Evolutionary conservation across 345 rosid species (phyloP).

Genomic region (Combretum micranthum): DNA sequence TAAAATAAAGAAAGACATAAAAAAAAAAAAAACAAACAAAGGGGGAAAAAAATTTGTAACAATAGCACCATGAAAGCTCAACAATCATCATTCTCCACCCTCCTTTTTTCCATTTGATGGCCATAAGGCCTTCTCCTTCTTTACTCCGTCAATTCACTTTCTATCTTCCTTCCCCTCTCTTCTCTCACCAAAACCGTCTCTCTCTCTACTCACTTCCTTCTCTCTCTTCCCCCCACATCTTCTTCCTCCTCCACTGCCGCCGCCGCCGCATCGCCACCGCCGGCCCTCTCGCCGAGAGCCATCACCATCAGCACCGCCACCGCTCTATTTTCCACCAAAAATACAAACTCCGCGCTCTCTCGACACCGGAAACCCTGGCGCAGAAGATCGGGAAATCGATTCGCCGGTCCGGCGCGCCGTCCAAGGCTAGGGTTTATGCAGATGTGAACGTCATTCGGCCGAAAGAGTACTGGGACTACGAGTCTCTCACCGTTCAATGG

Average conservation of each 20-base stretch:
- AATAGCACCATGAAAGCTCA: background rate
- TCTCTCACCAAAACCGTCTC: background rate
- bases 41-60: no score
- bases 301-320: conserved; percentile 9
- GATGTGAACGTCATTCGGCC: conserved; percentile 85
- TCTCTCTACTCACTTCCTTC: conserved; percentile 7
- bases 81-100: conserved; percentile 3
- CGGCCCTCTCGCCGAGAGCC: conserved; percentile 20
- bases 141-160: conserved; percentile 24
- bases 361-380: conserved; percentile 66
- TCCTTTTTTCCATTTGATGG: conserved; percentile 35
- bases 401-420: conserved; percentile 92
- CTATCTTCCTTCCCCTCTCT: conserved; percentile 19
- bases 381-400: conserved; percentile 93
- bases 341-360: conserved; percentile 2
- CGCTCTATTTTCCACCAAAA: conserved; percentile 6
- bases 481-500: conserved; percentile 72
- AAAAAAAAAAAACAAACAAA: no score
- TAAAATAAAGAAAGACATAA: no score
- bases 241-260: conserved; percentile 12
- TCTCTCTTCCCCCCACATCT: conserved; percentile 7
- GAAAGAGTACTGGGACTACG: conserved; percentile 94
- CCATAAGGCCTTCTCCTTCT: conserved; percentile 55
- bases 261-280: conserved; percentile 32
- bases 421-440: conserved; percentile 89